A percentile compares a stretch with the other conserved stretches of the same genome.
phyloP scores from a whole-genome alignment of 768 basidiomycete species.

The Rhodotorula diobovata region DNA sequence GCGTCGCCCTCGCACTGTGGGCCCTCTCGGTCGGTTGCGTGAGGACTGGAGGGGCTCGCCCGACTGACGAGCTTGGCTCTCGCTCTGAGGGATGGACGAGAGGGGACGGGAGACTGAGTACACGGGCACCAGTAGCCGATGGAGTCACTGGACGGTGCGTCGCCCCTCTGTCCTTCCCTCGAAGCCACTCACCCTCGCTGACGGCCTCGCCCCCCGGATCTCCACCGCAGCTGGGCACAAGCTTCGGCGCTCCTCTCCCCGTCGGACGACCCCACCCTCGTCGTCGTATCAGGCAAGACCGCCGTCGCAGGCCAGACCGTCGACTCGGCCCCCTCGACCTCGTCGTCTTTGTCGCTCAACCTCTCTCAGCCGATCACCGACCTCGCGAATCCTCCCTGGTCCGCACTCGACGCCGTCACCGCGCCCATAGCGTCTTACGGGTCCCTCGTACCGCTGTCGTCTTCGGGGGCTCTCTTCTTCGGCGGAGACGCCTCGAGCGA shows the following conservation, averaged over 20 bases:
- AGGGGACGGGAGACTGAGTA: background rate
- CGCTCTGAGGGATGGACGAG: background rate
- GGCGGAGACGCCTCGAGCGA: conserved; percentile 33
- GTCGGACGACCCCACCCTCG: background rate
- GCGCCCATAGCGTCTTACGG: conserved; percentile 12
- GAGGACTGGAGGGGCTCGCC: background rate
- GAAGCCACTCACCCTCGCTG: background rate
- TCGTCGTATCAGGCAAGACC: conserved; percentile 29
- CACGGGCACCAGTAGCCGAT: background rate
- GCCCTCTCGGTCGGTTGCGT: background rate
- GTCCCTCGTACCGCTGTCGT: conserved; percentile 12
- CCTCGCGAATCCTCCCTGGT: conserved; percentile 29
- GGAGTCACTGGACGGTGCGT: background rate
- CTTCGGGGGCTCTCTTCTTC: conserved; percentile 7
- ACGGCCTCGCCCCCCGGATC: background rate
- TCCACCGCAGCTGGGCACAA: conserved; percentile 30
- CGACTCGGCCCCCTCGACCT: conserved; percentile 19
- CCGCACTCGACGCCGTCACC: background rate
- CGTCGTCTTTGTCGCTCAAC: conserved; percentile 24
- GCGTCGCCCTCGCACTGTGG: background rate
- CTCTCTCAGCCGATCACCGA: conserved; percentile 20
- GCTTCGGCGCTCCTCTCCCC: conserved; percentile 21
- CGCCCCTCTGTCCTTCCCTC: background rate
- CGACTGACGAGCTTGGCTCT: background rate
- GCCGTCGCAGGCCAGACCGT: conserved; percentile 31